Evolutionary conservation across 1,284 basidiomycete genomes (phyloP).

Genomic region (Marasmius sp.): DNA sequence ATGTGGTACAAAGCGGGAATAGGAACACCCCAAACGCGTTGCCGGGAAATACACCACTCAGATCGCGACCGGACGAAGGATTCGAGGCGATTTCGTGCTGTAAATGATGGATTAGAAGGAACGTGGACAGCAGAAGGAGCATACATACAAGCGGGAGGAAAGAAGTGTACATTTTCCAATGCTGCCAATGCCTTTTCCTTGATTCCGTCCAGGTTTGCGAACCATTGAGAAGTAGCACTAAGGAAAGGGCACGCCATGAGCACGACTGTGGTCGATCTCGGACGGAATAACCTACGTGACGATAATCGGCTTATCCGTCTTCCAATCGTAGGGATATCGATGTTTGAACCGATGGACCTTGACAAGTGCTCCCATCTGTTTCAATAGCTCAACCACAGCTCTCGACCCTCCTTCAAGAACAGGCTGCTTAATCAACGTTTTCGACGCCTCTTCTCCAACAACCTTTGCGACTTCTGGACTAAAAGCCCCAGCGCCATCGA

Average conservation of each 20-base stretch:
- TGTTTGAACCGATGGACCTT: constrained; percentile 79
- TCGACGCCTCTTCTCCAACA: constrained; percentile 44
- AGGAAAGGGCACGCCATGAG: not conserved
- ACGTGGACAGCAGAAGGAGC: constrained; percentile 5
- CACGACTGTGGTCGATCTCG: too few relatives aligned
- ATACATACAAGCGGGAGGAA: constrained; percentile 73
- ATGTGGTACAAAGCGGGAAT: constrained; percentile 87
- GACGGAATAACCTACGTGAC: constrained; percentile 58
- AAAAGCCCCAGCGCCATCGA: constrained; percentile 83
- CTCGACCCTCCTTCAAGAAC: constrained; percentile 75
- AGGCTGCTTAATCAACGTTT: constrained; percentile 63
- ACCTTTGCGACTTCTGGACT: constrained; percentile 54
- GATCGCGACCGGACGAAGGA: constrained; percentile 86
- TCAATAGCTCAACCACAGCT: constrained; percentile 65
- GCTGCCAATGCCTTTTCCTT: constrained; percentile 77
- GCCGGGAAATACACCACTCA: constrained; percentile 99
- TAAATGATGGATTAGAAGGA: not conserved
- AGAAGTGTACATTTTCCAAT: constrained; percentile 75
- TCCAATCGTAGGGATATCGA: constrained; percentile 97
- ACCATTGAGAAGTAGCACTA: constrained; percentile 98
- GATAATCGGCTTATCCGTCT: constrained; percentile 91
- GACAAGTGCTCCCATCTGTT: constrained; percentile 58
- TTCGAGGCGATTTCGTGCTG: constrained; percentile 84
- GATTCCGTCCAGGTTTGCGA: constrained; percentile 86
- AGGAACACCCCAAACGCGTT: constrained; percentile 97